phyloP scores from a whole-genome alignment of 805 yeast species.

The Saturnispora ahearnii region DNA sequence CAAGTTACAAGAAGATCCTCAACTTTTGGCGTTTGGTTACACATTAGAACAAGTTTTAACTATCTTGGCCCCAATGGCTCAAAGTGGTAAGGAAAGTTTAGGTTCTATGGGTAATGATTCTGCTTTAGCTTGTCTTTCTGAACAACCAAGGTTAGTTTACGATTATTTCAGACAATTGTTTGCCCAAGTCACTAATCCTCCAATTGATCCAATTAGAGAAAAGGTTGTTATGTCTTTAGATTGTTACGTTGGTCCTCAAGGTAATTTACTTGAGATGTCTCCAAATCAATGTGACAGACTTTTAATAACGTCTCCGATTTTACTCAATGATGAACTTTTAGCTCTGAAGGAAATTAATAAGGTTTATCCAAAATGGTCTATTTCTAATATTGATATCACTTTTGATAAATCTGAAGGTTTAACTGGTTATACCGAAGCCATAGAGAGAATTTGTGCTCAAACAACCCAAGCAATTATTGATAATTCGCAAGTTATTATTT shows the following conservation, averaged over 20 bases:
- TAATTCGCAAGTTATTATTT: conserved; percentile 62
- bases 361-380: conserved; percentile 82
- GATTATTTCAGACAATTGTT: conserved; percentile 94
- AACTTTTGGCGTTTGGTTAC: conserved; percentile 81
- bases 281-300: conserved; percentile 87
- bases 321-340: conserved; percentile 60
- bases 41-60: conserved; percentile 86
- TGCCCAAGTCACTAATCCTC: conserved; percentile 98
- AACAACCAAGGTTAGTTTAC: conserved; percentile 81
- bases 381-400: conserved; percentile 77
- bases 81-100: conserved; percentile 83
- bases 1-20: conserved; percentile 70
- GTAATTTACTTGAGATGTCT: conserved; percentile 86
- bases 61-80: conserved; percentile 87
- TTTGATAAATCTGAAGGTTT: conserved; percentile 77
- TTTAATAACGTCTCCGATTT: conserved; percentile 72
- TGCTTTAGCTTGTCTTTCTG: conserved; percentile 88
- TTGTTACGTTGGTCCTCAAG: conserved; percentile 98
- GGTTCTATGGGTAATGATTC: conserved; percentile 99
- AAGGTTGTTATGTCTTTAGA: conserved; percentile 94
- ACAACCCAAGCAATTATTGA: conserved; percentile 80
- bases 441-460: conserved; percentile 79
- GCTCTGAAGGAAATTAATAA: conserved; percentile 66
- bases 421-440: conserved; percentile 73
- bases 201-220: conserved; percentile 97